Percentiles rank a stretch among this genome's conserved stretches.
These are phyloP conservation scores for Scenedesmus sp. DNA, from an alignment of 163 green algal genomes.

Conservation along the genomic window DNA sequence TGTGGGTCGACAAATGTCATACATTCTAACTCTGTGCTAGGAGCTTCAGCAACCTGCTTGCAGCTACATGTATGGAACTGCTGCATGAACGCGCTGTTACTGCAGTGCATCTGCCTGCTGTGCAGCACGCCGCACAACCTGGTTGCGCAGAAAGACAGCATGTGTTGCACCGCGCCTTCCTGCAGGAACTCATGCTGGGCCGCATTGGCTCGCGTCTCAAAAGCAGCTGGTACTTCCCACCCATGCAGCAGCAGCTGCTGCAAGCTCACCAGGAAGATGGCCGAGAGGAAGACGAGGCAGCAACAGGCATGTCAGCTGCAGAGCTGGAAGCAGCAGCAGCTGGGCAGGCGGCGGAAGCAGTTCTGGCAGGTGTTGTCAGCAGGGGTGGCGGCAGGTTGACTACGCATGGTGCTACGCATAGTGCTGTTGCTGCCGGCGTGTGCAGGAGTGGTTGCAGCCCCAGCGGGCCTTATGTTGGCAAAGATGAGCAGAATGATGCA, in stretches of 20 bases:
- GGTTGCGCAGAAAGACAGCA: too few species aligned
- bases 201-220: background rate
- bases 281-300: background rate
- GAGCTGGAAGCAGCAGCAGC: slow-evolving; percentile 1
- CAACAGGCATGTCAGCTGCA: background rate
- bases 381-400: background rate
- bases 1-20: background rate
- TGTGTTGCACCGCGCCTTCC: slow-evolving; percentile 22
- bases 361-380: background rate
- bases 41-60: too few species aligned
- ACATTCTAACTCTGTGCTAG: too few species aligned
- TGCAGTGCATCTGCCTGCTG: too few species aligned
- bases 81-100: too few species aligned
- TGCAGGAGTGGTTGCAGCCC: background rate
- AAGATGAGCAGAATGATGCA: background rate
- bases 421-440: background rate
- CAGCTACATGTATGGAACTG: too few species aligned
- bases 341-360: background rate
- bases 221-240: slow-evolving; percentile 11
- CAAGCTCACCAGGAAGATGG: background rate
- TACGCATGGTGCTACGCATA: background rate
- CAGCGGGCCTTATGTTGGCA: too few species aligned
- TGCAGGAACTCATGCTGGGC: slow-evolving; percentile 17
- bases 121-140: too few species aligned
- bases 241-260: slow-evolving; percentile 2